Evolutionary conservation across 1,139 yeast genomes (phyloP), one percentile per base, ranked within the genome.

Genomic region (Suhomyces bribrorum): DNA sequence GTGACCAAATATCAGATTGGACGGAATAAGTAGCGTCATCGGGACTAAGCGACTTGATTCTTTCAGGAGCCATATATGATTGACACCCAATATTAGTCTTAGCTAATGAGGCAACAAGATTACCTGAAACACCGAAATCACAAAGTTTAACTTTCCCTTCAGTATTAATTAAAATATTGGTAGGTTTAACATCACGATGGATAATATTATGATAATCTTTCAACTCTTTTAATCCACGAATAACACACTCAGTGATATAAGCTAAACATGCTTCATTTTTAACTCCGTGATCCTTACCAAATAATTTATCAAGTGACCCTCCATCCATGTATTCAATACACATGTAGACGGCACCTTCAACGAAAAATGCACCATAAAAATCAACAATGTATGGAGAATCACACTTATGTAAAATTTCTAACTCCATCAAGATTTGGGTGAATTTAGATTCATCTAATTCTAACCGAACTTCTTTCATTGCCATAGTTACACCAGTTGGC

Each of bases 291-390:
- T 71, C 73, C 35, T 65, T 64, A 22, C 79, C 83, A 61, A 89
- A 92, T 16, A 92, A 74, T 56, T 85, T 87, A 61, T 92, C 97
- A 42, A 94, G 67, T 0, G 96, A 88, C 0, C 97, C 97, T 36
- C 97, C 97, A 62, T 90, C 96, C 99, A 92, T 92, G 62, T 83
- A 87, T 65, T 92, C 99, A 78, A 92, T 92, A 64, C 98, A 92
- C 86, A 94, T 89, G 66, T 90, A 92, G 29, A 92, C 98, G 0
- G 97, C 96, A 32, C 97, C 97, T 64, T 92, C 98, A 29, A 87
- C 90, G 57, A 92, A 92, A 55, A 92, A 92, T 0, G 97, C 98
- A 27, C 98, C 97, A 57, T 86, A 92, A 53, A 92, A 92, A 56
- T 90, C 97, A 36, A 92, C 96, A 57, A 92, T 89, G 59, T 79